phyloP scores from a whole-genome alignment of 768 basidiomycete genomes.

The Russula sp. region DNA sequence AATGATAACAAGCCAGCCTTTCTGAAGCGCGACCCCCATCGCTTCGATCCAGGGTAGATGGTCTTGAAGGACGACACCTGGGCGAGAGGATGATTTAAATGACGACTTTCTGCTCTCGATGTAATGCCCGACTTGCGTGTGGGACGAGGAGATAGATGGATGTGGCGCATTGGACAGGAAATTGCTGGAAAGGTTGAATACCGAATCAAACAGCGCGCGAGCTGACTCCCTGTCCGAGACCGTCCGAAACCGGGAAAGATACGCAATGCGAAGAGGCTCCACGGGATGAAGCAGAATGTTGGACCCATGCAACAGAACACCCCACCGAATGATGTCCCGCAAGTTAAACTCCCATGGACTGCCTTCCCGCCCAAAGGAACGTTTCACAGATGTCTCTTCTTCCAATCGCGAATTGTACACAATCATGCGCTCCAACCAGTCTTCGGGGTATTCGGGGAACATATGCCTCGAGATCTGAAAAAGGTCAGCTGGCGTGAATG shows the following conservation, averaged over 20 bases:
- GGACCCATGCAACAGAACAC: constrained; percentile 40
- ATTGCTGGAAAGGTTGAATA: constrained; percentile 34
- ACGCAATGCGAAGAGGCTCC: constrained; percentile 62
- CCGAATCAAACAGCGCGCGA: constrained; percentile 43
- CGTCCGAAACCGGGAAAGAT: constrained; percentile 81
- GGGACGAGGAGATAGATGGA: constrained; percentile 39
- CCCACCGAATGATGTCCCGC: constrained; percentile 90
- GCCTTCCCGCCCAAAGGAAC: constrained; percentile 69
- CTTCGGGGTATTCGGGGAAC: constrained; percentile 52
- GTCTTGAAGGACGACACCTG: constrained; percentile 46
- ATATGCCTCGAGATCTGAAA: constrained; percentile 68
- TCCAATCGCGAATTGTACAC: constrained; percentile 68
- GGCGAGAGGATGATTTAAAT: constrained; percentile 32
- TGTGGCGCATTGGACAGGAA: constrained; percentile 27
- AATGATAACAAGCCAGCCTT: constrained; percentile 86
- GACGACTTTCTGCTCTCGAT: constrained; percentile 30
- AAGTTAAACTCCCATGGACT: constrained; percentile 98
- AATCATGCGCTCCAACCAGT: constrained; percentile 67
- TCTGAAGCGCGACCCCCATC: constrained; percentile 59
- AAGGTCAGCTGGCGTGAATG: constrained; percentile 72
- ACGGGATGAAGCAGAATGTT: constrained; percentile 41
- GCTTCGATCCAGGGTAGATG: constrained; percentile 68
- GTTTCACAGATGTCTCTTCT: constrained; percentile 53
- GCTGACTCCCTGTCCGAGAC: constrained; percentile 54
- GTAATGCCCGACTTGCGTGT: constrained; percentile 64